Evolutionary conservation across 768 basidiomycete species (phyloP), one percentile per base, ranked within the genome.

Genomic region (Auricularia heimuer): DNA sequence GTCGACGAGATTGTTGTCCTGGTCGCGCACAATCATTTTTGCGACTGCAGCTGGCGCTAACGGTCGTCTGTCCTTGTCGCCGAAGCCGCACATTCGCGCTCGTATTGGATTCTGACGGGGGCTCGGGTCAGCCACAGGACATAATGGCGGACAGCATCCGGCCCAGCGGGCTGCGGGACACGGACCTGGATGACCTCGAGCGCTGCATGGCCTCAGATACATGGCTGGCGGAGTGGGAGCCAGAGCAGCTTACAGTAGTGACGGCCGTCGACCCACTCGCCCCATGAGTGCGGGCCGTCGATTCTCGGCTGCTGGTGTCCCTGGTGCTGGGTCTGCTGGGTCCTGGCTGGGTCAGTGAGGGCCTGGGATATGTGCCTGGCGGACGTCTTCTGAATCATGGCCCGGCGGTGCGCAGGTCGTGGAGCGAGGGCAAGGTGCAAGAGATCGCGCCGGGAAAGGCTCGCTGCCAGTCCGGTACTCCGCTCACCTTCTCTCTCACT

Each of bases 51-150:
- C 94, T 63, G 94, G 95, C 0, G 93, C 93, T 63, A 97, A 80
- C 0, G 94, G 94, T 63, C 94, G 82, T 67, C 94, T 88, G 82
- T 98, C 94, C 91, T 95, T 96, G 80, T 97, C 93, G 56, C 94
- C 94, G 75, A 96, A 95, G 11, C 95, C 95, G 74, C 94, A 96
- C 88, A 95, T 95, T 68, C 94, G 85, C 61, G 94, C 95, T 54
- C 94, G 85, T 60, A 91, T 75, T 47, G 95, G 94, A 70, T 95
- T 85, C 73, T 97, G 95, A 6, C 39, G 29, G 64, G 10, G 44
- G 67, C 66, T 34, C 35, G 62, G 14, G 34, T 44, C 21, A 45
- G 34, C 54, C 36, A 63, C 34, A 39, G 33, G 37, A 35, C 37
- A 42, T 14, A 42, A 36, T 29, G 21, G 51, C 58, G 54, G n/a